Base-by-base conservation (phyloP, 2,329 filamentous ascomycete genomes). In the Colletotrichum nymphaeae region DNA sequence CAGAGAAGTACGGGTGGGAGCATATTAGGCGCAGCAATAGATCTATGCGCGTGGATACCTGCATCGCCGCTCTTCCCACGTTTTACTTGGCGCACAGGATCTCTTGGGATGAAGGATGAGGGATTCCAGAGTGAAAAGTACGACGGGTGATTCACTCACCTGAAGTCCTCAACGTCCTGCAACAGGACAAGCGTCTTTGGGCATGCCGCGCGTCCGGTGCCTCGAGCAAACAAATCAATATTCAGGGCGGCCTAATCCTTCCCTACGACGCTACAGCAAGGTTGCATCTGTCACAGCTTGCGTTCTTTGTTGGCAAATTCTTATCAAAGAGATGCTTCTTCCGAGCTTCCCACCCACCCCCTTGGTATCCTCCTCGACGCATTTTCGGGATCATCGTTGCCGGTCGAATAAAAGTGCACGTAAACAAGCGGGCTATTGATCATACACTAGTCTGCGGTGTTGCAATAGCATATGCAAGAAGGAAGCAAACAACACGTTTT, bases 401-500 rank as follows among this genome's bases (percentile, higher is more conserved):
- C 57, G 46, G 46, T 32, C 19, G 56, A 42, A 46, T 28, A 26
- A 62, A 5, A 16, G n/a, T 22, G 1, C 42, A 35, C 22, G 22
- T 46, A 35, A 37, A 11, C 22, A 26, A 4, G 12, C 2, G 11
- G 19, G n/a, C 1, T n/a, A 4, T 12, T 16, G n/a, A 14, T 9
- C n/a, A 19, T 6, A 11, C 28, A n/a, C 14, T 5, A n/a, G n/a
- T 24, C n/a, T 11, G n/a, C 3, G 62, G n/a, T 22, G 2, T 28
- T 28, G 46, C n/a, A 35, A 28, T 11, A 11, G 42, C 9, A 9
- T 63, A 53, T 22, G 35, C 63, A 32, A 24, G 11, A 63, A 59
- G 46, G 24, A 57, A 72, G 58, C 58, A 72, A 72, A 63, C 57
- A 59, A 30, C 53, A 64, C 59, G 59, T 63, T 62, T 63, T 32